Percentiles rank a stretch among this genome's conserved stretches.
Conservation (phyloP, 768 basidiomycete genomes). For the Fomitopsis serialis region DNA sequence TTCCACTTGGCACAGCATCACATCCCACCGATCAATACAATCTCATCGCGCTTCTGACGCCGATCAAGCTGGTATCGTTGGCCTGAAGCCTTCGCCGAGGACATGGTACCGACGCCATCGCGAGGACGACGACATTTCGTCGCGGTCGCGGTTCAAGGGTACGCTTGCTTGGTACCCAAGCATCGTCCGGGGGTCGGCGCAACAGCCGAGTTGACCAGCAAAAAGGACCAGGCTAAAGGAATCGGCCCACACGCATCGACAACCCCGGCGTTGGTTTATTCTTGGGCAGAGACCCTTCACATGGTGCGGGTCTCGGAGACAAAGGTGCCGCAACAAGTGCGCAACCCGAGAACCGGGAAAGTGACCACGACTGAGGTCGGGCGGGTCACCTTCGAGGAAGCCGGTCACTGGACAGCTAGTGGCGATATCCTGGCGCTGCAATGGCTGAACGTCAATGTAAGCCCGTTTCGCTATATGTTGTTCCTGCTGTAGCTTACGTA, state of each 20-base stretch:
- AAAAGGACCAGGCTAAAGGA: conserved; percentile 18
- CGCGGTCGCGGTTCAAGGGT: conserved; percentile 49
- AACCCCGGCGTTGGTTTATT: conserved; percentile 71
- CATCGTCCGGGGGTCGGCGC: conserved; percentile 24
- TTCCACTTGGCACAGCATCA: conserved; percentile 71
- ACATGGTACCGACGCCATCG: conserved; percentile 85
- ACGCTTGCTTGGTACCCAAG: conserved; percentile 82
- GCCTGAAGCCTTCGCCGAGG: conserved; percentile 83
- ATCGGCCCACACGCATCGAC: conserved; percentile 19
- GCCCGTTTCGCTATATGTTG: conserved; percentile 34
- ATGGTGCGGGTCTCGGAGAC: conserved; percentile 65
- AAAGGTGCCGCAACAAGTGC: conserved; percentile 42
- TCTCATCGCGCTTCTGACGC: conserved; percentile 81
- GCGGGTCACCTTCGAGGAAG: conserved; percentile 56
- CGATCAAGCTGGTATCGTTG: conserved; percentile 91
- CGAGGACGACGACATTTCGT: conserved; percentile 37
- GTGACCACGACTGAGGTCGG: conserved; percentile 55
- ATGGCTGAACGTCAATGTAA: conserved; percentile 86
- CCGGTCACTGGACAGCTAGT: conserved; percentile 53
- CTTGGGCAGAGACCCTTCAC: conserved; percentile 71
- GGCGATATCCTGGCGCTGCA: conserved; percentile 68
- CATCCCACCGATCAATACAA: conserved; percentile 79
- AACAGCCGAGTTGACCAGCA: conserved; percentile 16
- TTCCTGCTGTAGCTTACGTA: not conserved
- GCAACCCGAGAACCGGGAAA: conserved; percentile 57